These are phyloP conservation scores for Cudoniella acicularis DNA, from an alignment of 495 filamentous ascomycete species.

Conservation along the genomic window DNA sequence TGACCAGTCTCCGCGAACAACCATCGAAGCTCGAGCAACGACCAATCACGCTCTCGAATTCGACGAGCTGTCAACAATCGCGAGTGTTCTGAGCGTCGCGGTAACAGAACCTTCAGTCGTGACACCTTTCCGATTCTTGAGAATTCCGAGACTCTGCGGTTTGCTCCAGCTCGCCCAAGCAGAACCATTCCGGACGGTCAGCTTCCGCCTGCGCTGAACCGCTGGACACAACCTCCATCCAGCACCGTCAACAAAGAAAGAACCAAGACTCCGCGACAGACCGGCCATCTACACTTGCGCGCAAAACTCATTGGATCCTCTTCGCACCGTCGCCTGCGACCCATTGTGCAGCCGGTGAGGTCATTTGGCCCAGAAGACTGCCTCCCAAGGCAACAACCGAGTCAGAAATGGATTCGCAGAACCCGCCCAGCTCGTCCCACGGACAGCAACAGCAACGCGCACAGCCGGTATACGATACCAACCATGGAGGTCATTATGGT, in stretches of 20 bases:
- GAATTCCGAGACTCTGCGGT: background rate
- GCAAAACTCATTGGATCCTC: background rate
- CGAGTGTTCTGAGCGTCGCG: background rate
- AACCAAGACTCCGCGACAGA: background rate
- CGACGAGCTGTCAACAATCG: slow-evolving; percentile 16
- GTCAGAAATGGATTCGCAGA: slow-evolving; percentile 44
- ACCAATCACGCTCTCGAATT: slow-evolving; percentile 13
- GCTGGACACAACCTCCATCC: background rate
- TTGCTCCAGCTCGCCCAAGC: background rate
- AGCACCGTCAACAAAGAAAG: background rate
- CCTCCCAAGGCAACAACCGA: background rate
- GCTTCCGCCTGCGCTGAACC: slow-evolving; percentile 8
- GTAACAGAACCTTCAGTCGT: background rate
- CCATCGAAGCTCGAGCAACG: background rate
- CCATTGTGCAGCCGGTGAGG: slow-evolving; percentile 1
- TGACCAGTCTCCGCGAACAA: background rate
- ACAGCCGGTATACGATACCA: slow-evolving; percentile 69
- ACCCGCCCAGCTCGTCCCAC: slow-evolving; percentile 34
- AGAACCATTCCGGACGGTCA: slow-evolving; percentile 5
- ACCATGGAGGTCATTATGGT: slow-evolving; percentile 89
- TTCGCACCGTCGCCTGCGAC: background rate
- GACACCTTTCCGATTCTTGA: background rate
- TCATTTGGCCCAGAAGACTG: slow-evolving; percentile 10
- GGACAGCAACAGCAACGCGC: slow-evolving; percentile 22
- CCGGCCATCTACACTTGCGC: background rate